A percentile compares a stretch with the other conserved stretches of the same genome.
Evolutionary conservation across 2,329 filamentous ascomycete genomes (phyloP).

Genomic region (Stachybotrys echinatus): DNA sequence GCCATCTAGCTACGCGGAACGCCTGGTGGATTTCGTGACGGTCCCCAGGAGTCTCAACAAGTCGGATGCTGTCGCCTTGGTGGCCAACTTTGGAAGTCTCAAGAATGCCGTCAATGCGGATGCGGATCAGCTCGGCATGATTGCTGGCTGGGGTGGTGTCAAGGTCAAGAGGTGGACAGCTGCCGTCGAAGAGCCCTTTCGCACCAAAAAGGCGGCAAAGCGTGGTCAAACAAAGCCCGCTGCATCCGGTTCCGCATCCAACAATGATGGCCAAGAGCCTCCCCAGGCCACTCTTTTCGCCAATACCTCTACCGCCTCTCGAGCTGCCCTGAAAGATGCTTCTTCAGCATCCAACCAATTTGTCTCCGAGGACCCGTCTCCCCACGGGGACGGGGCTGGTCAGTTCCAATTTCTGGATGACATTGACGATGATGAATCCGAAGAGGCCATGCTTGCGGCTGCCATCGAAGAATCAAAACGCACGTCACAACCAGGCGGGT

Average conservation of each 20-base stretch:
- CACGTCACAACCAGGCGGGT: constrained; percentile 24
- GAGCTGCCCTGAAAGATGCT: not conserved
- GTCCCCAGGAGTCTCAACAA: constrained; percentile 88
- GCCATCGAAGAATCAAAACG: constrained; percentile 42
- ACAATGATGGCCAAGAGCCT: not conserved
- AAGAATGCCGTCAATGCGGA: constrained; percentile 82
- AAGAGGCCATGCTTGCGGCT: constrained; percentile 43
- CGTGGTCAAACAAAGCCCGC: constrained; percentile 22
- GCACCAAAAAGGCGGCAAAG: constrained; percentile 66
- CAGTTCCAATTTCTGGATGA: constrained; percentile 35
- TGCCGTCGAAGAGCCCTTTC: constrained; percentile 80
- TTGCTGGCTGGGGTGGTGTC: constrained; percentile 93
- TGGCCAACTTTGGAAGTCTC: constrained; percentile 87
- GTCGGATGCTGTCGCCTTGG: constrained; percentile 83
- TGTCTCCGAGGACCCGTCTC: constrained; percentile 13
- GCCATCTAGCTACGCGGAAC: constrained; percentile 76
- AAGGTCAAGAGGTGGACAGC: constrained; percentile 85
- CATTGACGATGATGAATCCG: constrained; percentile 40
- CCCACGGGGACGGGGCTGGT: constrained; percentile 11
- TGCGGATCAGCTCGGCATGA: constrained; percentile 74
- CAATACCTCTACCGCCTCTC: constrained; percentile 7
- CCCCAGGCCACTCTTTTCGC: not conserved
- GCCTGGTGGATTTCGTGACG: constrained; percentile 87
- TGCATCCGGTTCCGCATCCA: constrained; percentile 29
- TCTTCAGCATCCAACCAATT: constrained; percentile 10